phyloP scores from a whole-genome alignment of 805 yeast species.

The Lipomyces yamanashiensis region DNA sequence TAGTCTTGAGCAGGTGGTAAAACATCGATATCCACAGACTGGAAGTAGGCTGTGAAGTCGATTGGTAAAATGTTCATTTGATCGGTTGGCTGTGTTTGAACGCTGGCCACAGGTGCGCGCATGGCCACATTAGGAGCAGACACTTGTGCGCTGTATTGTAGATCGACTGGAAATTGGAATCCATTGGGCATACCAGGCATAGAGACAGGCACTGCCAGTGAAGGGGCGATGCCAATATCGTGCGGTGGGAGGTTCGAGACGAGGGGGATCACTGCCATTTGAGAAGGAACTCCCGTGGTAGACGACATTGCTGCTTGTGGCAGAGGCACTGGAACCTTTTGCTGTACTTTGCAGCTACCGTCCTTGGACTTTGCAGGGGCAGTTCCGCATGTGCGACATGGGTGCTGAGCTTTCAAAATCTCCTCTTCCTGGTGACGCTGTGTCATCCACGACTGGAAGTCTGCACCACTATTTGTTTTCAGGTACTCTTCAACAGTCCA shows the following conservation, averaged over 20 bases:
- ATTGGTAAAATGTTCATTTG: conserved; percentile 11
- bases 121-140: background rate
- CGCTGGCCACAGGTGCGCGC: background rate
- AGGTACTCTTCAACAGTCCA: conserved; percentile 26
- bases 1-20: conserved; percentile 6
- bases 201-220: background rate
- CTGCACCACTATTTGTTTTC: conserved; percentile 13
- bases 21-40: conserved; percentile 21
- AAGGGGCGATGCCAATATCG: background rate
- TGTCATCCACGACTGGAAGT: conserved; percentile 4
- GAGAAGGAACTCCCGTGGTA: background rate
- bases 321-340: background rate
- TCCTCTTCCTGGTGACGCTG: conserved; percentile 22
- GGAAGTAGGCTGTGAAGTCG: conserved; percentile 32
- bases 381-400: conserved; percentile 30
- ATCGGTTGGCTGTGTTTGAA: background rate
- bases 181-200: background rate
- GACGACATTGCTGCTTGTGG: background rate
- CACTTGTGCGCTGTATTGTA: background rate
- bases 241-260: background rate
- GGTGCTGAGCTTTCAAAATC: conserved; percentile 24
- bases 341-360: background rate
- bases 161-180: background rate
- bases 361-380: conserved; percentile 18
- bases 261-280: background rate